Percentiles rank a stretch among this genome's conserved stretches.
Evolutionary conservation across 164 flowering plant species (phyloP).

Genomic region (Macadamia tetraphylla): DNA sequence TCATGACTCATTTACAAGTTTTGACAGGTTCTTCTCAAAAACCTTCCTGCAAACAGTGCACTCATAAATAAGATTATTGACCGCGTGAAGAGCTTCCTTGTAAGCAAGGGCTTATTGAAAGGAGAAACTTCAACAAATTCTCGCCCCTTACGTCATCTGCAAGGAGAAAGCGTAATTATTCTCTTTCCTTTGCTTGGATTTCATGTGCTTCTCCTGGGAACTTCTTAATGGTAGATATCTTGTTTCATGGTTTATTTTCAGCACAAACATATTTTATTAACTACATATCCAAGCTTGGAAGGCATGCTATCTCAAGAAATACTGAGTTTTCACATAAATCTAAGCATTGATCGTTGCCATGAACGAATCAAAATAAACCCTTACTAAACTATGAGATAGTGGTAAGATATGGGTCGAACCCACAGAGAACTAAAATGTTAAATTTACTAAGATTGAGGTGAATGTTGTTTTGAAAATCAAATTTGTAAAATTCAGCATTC

Average conservation of each 20-base stretch:
- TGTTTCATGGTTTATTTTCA: not conserved
- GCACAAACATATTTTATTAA: too few species aligned
- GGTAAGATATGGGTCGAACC: too few species aligned
- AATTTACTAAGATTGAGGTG: too few species aligned
- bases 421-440: too few species aligned
- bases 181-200: not conserved
- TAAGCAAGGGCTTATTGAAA: constrained; percentile 67
- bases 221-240: not conserved
- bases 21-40: constrained; percentile 75
- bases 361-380: too few species aligned
- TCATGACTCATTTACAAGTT: not conserved
- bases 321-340: not conserved
- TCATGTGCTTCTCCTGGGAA: not conserved
- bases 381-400: too few species aligned
- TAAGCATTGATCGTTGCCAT: too few species aligned
- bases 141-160: constrained; percentile 52
- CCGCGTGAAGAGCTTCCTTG: constrained; percentile 74
- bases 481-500: too few species aligned
- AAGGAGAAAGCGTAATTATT: constrained; percentile 61
- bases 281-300: not conserved
- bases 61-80: constrained; percentile 80
- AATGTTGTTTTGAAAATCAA: too few species aligned
- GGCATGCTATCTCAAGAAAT: too few species aligned
- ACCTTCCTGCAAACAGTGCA: constrained; percentile 85
- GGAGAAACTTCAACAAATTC: constrained; percentile 52